Percentiles rank a stretch among this genome's conserved stretches.
Evolutionary conservation across 768 basidiomycete genomes (phyloP).

Genomic region (Ramaria rubella): DNA sequence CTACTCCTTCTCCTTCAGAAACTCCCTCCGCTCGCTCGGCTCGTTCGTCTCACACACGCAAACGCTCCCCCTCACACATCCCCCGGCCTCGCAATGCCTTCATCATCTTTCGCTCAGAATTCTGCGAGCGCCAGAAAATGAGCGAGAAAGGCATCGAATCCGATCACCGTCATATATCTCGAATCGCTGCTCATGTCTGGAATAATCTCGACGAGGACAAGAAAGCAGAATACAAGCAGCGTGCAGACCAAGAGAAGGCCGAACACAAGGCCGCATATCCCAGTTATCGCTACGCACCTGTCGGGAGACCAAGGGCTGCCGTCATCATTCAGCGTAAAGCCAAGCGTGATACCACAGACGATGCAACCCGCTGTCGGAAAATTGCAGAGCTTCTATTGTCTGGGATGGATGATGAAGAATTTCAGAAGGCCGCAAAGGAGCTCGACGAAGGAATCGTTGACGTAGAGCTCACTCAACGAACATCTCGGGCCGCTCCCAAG

Average conservation of each 20-base stretch:
- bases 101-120: conserved; percentile 38
- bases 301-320: conserved; percentile 31
- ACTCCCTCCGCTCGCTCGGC: not conserved
- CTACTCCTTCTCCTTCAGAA: too few species aligned
- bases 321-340: conserved; percentile 2
- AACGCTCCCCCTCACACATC: not conserved
- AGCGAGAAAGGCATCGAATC: conserved; percentile 37
- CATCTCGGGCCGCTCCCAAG: not conserved
- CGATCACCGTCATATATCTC: conserved; percentile 68
- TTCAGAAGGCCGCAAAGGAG: conserved; percentile 37
- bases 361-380: conserved; percentile 34
- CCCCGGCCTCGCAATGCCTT: conserved; percentile 27
- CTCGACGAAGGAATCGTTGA: conserved; percentile 13
- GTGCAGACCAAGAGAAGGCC: conserved; percentile 41
- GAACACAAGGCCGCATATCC: conserved; percentile 48
- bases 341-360: conserved; percentile 18
- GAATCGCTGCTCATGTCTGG: conserved; percentile 68
- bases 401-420: conserved; percentile 30
- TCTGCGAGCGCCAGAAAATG: conserved; percentile 22
- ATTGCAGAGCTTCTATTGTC: conserved; percentile 32
- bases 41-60: not conserved
- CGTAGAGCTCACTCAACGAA: not conserved
- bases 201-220: conserved; percentile 42
- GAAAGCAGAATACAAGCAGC: conserved; percentile 38
- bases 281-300: conserved; percentile 55